Conservation (phyloP, 2,329 filamentous ascomycete genomes). For the Pyrenochaeta sp. region DNA sequence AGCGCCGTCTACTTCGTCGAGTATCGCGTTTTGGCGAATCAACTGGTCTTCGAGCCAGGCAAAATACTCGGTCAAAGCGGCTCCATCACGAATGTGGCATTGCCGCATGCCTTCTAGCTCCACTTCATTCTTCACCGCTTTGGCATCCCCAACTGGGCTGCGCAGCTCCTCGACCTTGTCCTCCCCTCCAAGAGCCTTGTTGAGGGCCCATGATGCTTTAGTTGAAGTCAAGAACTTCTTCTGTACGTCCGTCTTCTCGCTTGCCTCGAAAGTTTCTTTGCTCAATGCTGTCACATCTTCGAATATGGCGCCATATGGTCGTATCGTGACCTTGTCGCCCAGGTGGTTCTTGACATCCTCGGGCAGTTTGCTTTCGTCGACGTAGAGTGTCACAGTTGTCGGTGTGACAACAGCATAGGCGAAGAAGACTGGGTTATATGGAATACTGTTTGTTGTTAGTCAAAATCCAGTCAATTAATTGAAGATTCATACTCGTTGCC, state of each 20-base stretch:
- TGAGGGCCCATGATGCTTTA: slow-evolving; percentile 91
- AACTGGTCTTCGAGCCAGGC: slow-evolving; percentile 96
- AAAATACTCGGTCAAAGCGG: slow-evolving; percentile 90
- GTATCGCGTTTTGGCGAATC: slow-evolving; percentile 71
- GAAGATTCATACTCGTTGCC: slow-evolving; percentile 73
- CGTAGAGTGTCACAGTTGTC: slow-evolving; percentile 78
- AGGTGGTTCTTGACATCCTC: slow-evolving; percentile 75
- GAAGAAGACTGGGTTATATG: slow-evolving; percentile 98
- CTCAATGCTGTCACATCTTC: slow-evolving; percentile 75
- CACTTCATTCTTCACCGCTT: slow-evolving; percentile 90
- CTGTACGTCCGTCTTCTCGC: slow-evolving; percentile 42
- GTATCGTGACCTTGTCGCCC: slow-evolving; percentile 72
- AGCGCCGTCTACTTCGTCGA: slow-evolving; percentile 92
- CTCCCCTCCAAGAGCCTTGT: slow-evolving; percentile 84
- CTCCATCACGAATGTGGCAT: slow-evolving; percentile 93
- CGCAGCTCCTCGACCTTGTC: slow-evolving; percentile 84
- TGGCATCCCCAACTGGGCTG: slow-evolving; percentile 88
- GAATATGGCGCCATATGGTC: slow-evolving; percentile 85
- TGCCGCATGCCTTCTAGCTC: slow-evolving; percentile 93
- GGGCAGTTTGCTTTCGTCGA: slow-evolving; percentile 81
- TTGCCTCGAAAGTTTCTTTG: slow-evolving; percentile 47
- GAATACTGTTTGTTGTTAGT: slow-evolving; percentile 66
- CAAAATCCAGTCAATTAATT: neutral
- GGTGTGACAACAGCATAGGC: slow-evolving; percentile 91
- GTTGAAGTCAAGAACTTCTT: slow-evolving; percentile 85